phyloP scores from a whole-genome alignment of 768 basidiomycete genomes.

The Chlorophyllum brunneum region DNA sequence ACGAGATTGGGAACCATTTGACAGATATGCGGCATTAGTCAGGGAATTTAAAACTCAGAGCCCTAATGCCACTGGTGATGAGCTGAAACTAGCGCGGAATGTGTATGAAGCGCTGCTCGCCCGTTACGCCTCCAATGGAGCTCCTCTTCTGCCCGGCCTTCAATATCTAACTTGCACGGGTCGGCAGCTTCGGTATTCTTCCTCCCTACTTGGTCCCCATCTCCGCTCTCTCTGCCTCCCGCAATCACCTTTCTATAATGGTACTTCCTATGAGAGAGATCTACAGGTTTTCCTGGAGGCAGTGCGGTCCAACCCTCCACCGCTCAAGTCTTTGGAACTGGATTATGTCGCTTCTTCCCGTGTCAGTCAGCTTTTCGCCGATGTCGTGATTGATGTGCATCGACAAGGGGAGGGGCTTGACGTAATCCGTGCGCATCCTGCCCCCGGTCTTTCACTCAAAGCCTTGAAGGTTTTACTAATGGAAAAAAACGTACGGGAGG shows the following conservation, averaged over 20 bases:
- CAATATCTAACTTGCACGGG: not conserved
- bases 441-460: not conserved
- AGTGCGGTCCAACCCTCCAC: not conserved
- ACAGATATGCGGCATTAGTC: not conserved
- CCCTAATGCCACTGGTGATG: not conserved
- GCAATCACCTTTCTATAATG: not conserved
- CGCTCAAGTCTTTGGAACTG: not conserved
- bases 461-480: not conserved
- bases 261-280: not conserved
- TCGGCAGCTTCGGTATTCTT: not conserved
- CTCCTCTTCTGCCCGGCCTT: not conserved
- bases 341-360: not conserved
- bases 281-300: not conserved
- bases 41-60: not conserved
- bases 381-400: not conserved
- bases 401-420: not conserved
- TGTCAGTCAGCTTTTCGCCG: not conserved
- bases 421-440: not conserved
- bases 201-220: not conserved
- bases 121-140: not conserved
- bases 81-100: not conserved
- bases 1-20: not conserved
- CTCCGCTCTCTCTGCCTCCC: not conserved
- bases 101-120: not conserved
- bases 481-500: not conserved